Base-by-base conservation (phyloP, 2,329 filamentous ascomycete genomes). In the Neonectria magnoliae region DNA sequence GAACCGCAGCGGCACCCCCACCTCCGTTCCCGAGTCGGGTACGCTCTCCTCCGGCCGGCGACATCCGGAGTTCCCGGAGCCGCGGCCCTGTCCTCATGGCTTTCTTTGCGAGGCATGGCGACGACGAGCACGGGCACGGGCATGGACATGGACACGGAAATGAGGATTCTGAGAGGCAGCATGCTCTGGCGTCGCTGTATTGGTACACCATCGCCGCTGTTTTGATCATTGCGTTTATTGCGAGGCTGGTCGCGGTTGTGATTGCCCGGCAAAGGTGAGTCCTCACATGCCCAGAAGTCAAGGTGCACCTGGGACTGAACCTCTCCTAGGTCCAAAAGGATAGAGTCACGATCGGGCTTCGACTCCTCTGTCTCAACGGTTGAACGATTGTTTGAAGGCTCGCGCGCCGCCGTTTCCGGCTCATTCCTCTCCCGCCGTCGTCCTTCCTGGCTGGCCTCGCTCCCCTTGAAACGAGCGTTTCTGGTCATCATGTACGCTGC, bases 161-260 rank as follows among this genome's bases (percentile, higher is more conserved):
- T 9, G 72, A 74, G 31, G 72, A 74, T 51, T 72, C 70, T 7
- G 33, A 61, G 51, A 71, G 72, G 56, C 72, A 74, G 42, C 72
- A 74, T 50, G 71, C 70, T 31, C 29, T 74, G 6, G 72, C 72
- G 11, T 66, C 64, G 7, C 66, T 74, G 29, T 74, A 71, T 56
- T 74, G 72, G 72, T 73, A 74, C 59, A 63, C 58, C 22, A 53
- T 74, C 52, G 65, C 66, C n/a, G 57, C 60, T 0, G 38, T 70
- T 16, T 50, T 74, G 42, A 27, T 67, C 33, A 51, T 66, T 44
- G 68, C 68, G 1, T 58, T 63, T 31, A 36, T 64, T 27, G 71
- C 68, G 20, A 70, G 66, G 36, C 11, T 72, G 20, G 50, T 56
- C 27, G 66, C 68, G 29, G 22, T 50, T 10, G 66, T 68, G 45